Evolutionary conservation across 2,329 filamentous ascomycete genomes (phyloP), one percentile per base, ranked within the genome.

Genomic region (Monosporascus sp.): DNA sequence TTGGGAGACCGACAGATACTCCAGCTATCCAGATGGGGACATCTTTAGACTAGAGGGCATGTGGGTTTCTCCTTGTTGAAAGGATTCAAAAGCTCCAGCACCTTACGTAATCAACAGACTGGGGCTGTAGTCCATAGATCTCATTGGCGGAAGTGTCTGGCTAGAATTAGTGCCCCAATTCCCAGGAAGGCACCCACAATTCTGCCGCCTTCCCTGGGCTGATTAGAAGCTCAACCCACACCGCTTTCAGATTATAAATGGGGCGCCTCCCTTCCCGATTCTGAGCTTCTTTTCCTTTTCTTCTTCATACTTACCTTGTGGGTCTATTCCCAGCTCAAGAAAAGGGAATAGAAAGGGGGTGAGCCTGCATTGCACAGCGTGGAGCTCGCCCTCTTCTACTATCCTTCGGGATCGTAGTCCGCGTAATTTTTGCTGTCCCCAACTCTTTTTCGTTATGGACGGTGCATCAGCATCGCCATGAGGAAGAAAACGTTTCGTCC

Each of bases 341-440:
- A 64, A 64, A 41, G 50, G 48, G 56, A 51, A 24, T 49, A 41
- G 52, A 52, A 61, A 62, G 52, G 53, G 62, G 66, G 62, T 71
- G 76, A 73, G 72, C 76, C 77, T 80, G 73, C 78, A 80, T 81
- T 80, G 78, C 78, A 81, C 77, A 80, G 63, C 76, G 77, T 71
- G 77, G 77, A 64, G 76, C 73, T 73, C 70, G 75, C 64, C 65
- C 59, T 61, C 52, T 64, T 68, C 61, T 55, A 65, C 56, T 65
- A 61, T 65, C 59, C 64, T 66, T 67, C 64, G 66, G 66, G 61
- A 59, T 63, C 64, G 55, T 66, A 56, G 61, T 56, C 54, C 58
- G 64, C 54, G 64, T 53, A 69, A 69, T 70, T 70, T 71, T 69
- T 70, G 67, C 57, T 70, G 57, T 63, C 62, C 48, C 40, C 46